Evolutionary conservation across 1,139 yeast species (phyloP), one percentile per base, ranked within the genome.

Genomic region (Sugiyamaella paludigena): DNA sequence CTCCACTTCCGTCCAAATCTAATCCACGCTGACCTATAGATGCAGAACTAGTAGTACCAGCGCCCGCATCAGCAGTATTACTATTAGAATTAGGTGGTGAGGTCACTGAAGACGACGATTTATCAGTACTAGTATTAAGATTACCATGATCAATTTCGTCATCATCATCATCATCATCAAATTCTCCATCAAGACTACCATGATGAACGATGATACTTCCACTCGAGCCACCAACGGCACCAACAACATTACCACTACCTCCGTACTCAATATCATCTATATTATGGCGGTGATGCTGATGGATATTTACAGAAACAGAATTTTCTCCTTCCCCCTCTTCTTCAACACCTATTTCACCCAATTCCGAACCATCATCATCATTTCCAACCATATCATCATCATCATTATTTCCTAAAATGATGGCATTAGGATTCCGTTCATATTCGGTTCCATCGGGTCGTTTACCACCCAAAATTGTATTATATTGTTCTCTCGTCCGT

Each of bases 401-500:
- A 27, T 69, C 75, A n/a, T 62, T 63, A 41, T 59, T 59, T 31
- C 61, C 60, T 12, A 61, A 63, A 43, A 63, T 58, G 31, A 66
- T 61, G 27, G 69, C 70, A 45, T 65, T 65, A 16, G 69, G 68
- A 62, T 76, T 59, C 37, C 47, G 58, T 12, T 72, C 71, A 50
- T 76, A 66, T 16, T 76, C 76, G 40, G 74, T 73, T 26, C 79
- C 81, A 58, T 77, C 82, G 48, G 83, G 85, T 61, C 76, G 63
- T 62, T 74, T 70, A 30, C 95, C 96, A 10, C 98, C 98, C 31
- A 92, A 75, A 34, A 92, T 86, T n/a, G 96, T 91, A 68, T 92
- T 92, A 69, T 92, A 92, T 70, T 89, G 91, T 63, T 89, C 96
- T 56, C 98, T 78, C 1, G 95, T 88, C 62, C 87, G 95, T 51